Base-by-base conservation (phyloP, 768 basidiomycete species). In the Leccinum variicolor region DNA sequence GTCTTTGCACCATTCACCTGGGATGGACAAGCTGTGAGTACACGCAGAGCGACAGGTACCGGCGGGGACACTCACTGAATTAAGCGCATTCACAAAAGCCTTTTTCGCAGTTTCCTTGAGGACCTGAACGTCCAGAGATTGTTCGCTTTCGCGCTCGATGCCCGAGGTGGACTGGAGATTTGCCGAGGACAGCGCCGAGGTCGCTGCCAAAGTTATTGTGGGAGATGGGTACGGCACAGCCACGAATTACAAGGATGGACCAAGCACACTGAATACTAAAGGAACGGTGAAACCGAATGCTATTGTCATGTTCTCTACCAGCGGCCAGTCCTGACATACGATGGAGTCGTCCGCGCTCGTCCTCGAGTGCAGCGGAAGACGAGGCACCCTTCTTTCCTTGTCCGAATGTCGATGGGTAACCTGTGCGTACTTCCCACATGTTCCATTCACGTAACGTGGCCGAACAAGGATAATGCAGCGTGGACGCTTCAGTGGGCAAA, bases 1-100 rank as follows among this genome's bases (percentile, higher is more conserved):
- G 96, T 99, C 78, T 99, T 98, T 47, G 90, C 88, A 15, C 95
- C 95, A 73, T 89, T 92, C 9, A 94, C 88, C 91, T 93, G 60
- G 48, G 2, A 28, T 28, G 28, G 28, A 28, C 28, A 39, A 17
- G 14, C 29, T 26, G 50, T 68, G 51, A 68, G 61, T 17, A 14
- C 13, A 36, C 33, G 19, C 43, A 21, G 23, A 15, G 6, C 9
- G 4, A 15, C 34, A 15, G 14, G 34, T n/a, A 39, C 3, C 19
- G 10, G n/a, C 15, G 17, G 43, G 26, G 48, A 28, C 14, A 21
- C 75, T 59, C 64, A 89, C 92, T 41, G 92, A 87, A 71, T 96
- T 95, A 61, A 97, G 75, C 19, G 89, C 84, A 66, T 94, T 92
- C 1, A 97, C 81, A 10, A 96, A 73, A n/a, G 83, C 85, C 62